These are phyloP conservation scores for Allomyces javanicus DNA, from an alignment of 192 early-diverging fungal genomes.

Conservation along the genomic window DNA sequence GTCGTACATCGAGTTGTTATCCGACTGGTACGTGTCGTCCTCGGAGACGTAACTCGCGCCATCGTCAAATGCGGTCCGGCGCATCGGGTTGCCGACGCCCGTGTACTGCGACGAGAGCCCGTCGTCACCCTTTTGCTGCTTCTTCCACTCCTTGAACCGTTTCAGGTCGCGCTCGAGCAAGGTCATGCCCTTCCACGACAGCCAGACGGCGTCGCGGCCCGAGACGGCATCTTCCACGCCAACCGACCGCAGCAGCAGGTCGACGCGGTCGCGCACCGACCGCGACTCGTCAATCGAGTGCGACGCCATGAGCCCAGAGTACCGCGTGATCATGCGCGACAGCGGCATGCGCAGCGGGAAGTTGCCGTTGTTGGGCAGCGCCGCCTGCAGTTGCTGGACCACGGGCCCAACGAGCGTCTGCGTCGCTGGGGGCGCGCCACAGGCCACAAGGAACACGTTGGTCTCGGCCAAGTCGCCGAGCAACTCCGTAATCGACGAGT, in stretches of 20 bases:
- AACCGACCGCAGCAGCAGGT: not conserved
- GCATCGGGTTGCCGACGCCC: not conserved
- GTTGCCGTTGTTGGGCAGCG: no score
- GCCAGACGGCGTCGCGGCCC: conserved; percentile 1
- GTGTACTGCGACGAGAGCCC: not conserved
- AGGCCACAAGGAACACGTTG: conserved; percentile 59
- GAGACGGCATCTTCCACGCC: not conserved
- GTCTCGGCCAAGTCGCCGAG: conserved; percentile 53
- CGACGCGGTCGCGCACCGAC: not conserved
- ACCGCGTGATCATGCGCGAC: no score
- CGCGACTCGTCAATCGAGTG: not conserved
- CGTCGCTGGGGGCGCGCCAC: conserved; percentile 7
- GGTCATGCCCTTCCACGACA: not conserved
- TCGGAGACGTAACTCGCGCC: not conserved
- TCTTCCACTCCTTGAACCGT: not conserved
- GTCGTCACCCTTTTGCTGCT: not conserved
- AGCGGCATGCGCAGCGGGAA: no score
- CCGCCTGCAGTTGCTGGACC: no score
- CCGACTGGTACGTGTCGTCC: not conserved
- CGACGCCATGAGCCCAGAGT: not conserved
- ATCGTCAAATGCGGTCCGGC: not conserved
- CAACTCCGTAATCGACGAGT: conserved; percentile 44
- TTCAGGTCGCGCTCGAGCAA: not conserved
- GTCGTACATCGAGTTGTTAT: not conserved
- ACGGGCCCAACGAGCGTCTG: no score